Percentiles rank a stretch among this genome's conserved stretches.
Evolutionary conservation across 805 yeast genomes (phyloP).

Genomic region (Candida insectalens): DNA sequence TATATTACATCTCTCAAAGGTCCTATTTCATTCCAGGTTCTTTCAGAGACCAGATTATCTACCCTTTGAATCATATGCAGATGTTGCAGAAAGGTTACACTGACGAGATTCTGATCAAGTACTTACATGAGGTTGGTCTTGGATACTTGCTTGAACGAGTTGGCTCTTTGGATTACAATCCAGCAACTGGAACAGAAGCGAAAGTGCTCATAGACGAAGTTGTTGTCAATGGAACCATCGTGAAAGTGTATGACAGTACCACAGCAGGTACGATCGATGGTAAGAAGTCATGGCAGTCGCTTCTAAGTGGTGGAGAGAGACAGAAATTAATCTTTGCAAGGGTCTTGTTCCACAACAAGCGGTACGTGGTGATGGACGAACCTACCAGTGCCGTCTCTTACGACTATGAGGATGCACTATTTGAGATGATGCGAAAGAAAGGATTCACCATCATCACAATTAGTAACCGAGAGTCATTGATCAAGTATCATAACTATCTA

Average conservation of each 20-base stretch:
- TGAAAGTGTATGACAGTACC: conserved; percentile 18
- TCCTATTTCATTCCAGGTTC: conserved; percentile 77
- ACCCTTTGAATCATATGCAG: conserved; percentile 71
- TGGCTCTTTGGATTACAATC: conserved; percentile 36
- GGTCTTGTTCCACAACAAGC: conserved; percentile 68
- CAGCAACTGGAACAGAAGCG: conserved; percentile 8
- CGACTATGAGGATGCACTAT: conserved; percentile 81
- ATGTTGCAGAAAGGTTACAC: conserved; percentile 64
- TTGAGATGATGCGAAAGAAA: conserved; percentile 61
- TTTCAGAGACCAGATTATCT: conserved; percentile 82
- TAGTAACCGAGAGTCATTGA: conserved; percentile 72
- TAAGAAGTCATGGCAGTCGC: conserved; percentile 59
- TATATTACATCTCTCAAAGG: conserved; percentile 76
- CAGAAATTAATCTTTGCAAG: conserved; percentile 87
- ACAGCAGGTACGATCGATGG: conserved; percentile 17
- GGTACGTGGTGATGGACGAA: conserved; percentile 79
- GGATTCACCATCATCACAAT: conserved; percentile 73
- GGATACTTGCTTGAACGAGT: conserved; percentile 71
- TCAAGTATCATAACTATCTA: conserved; percentile 75
- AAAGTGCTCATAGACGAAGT: conserved; percentile 16
- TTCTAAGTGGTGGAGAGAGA: conserved; percentile 94
- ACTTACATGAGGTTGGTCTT: conserved; percentile 66
- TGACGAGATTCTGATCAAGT: conserved; percentile 59
- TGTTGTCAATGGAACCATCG: conserved; percentile 16
- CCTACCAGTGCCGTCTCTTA: conserved; percentile 89